phyloP scores from a whole-genome alignment of 441 rosid genomes.

The Kokia cookei region DNA sequence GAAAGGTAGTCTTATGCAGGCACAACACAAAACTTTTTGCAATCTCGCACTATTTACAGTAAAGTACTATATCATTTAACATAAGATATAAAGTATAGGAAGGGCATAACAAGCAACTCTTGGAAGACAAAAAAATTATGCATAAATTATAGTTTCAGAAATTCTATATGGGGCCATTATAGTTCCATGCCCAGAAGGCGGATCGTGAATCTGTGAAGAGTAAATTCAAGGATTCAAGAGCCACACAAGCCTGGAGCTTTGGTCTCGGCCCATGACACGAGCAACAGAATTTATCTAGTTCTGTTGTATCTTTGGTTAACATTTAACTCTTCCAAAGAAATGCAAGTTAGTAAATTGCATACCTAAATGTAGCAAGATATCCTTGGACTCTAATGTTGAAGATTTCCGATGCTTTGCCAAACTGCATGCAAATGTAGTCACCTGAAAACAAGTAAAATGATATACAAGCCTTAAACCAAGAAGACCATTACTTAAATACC shows the following conservation, averaged over 20 bases:
- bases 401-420: conserved; percentile 97
- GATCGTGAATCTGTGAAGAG: background rate
- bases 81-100: background rate
- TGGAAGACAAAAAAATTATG: background rate
- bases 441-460: conserved; percentile 35
- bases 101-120: background rate
- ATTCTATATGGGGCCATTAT: background rate
- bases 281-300: background rate
- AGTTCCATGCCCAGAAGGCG: background rate
- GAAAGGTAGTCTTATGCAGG: background rate
- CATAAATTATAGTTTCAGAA: background rate
- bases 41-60: background rate
- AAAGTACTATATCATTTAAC: background rate
- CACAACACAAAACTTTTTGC: background rate
- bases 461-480: background rate
- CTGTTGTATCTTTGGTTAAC: background rate
- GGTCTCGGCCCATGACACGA: background rate
- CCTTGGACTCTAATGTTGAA: conserved; percentile 81
- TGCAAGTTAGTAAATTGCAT: conserved; percentile 20
- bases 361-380: conserved; percentile 92
- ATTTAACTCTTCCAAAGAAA: conserved; percentile 1
- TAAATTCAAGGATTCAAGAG: background rate
- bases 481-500: background rate
- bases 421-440: conserved; percentile 81
- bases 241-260: background rate